Base-by-base conservation (phyloP, 805 yeast species). In the Kluyveromyces aestuarii region DNA sequence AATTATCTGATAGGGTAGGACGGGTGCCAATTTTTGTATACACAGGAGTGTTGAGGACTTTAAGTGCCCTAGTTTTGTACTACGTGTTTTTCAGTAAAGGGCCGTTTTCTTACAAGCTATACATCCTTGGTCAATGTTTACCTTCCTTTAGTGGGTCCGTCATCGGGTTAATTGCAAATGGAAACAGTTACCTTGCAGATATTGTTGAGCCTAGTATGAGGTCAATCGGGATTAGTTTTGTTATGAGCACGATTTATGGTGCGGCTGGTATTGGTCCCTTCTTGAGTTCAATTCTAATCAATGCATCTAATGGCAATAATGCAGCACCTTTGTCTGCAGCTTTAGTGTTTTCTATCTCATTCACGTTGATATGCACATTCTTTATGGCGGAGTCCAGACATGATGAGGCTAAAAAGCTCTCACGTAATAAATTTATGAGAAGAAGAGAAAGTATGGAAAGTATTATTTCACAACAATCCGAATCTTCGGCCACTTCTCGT, bases 101-200 rank as follows among this genome's bases (percentile, higher is more conserved):
- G 52, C 64, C 57, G 62, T 80, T 41, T 58, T 73, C 51, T 59
- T 65, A 57, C 48, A 55, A 48, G 62, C 62, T 52, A 27, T 70
- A 80, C 52, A 62, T 84, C 1, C 35, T 72, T 0, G 67, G 77
- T 2, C 73, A 73, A 13, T 50, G 75, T 1, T 36, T 82, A 1
- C 73, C 72, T 30, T 72, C 80, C 25, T 46, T 75, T 3, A 76
- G 82, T n/a, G 96, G 96, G 21, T 84, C 88, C 0, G 45, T 75
- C 8, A 64, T 79, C 50, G 72, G 81, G 6, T 56, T 82, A 35
- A 57, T 84, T 45, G 77, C 83, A 9, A 66, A 84, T 30, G 68
- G 79, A 11, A 82, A 82, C 59, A 78, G 90, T 51, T 88, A 87
- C 59, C 73, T 85, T 16, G 72, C 87, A 4, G 96, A 88, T 66